Evolutionary conservation across 2,329 filamentous ascomycete species (phyloP), one percentile per base, ranked within the genome.

Genomic region (Pseudofabraea citricarpa): DNA sequence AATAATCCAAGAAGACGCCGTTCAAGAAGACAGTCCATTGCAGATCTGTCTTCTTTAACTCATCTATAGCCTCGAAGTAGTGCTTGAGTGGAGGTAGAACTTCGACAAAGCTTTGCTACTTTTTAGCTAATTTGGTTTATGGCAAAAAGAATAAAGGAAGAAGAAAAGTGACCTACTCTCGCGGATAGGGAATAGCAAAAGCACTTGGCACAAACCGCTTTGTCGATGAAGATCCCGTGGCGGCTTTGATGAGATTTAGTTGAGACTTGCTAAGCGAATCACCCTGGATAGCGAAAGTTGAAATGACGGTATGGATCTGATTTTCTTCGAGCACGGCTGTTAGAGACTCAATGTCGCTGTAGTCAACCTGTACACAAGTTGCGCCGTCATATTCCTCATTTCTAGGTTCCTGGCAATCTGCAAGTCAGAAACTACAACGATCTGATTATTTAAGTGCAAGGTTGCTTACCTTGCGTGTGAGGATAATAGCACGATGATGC

Each of bases 401-500:
- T 27, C 8, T 27, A 8, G 24, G 24, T 13, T 27, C 24, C 24
- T 27, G 24, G 8, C 8, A 8, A 27, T 27, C 8, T 8, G 8
- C 24, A 27, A 13, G 13, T 8, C 8, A 8, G 24, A 8, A 27
- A 27, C 8, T 27, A 8, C 24, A 27, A 27, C 24, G 24, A 27
- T n/a, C n/a, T n/a, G n/a, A n/a, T n/a, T n/a, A n/a, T n/a, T n/a
- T n/a, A n/a, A n/a, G n/a, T n/a, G 24, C 8, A 27, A 8, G 8
- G 24, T 13, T 31, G 15, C 16, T 20, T 47, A 59, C 56, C 49
- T 58, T 59, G 47, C 56, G 49, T 18, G 56, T 56, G 49, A 58
- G 48, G 32, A 54, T 40, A 27, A 56, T 56, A 27, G 55, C 52
- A 29, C 57, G 50, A 47, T 59, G 43, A 32, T 56, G 54, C 29